Conservation (phyloP, 106 monocot genomes). For the Apostasia ramifera region DNA sequence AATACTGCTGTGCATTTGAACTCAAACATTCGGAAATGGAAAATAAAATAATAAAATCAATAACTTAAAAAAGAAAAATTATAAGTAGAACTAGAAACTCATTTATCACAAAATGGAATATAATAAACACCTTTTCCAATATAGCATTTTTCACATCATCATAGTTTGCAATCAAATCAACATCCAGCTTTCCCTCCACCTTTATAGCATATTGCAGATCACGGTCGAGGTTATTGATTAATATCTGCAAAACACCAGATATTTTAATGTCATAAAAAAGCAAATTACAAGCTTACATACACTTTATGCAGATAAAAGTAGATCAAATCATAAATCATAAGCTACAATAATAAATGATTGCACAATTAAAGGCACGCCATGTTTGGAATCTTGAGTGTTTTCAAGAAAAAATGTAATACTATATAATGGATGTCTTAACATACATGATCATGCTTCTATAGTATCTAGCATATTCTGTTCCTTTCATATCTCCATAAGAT, state of each 20-base stretch:
- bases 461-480: too few species aligned
- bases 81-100: background rate
- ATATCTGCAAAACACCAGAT: conserved; percentile 38
- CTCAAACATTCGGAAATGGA: background rate
- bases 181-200: conserved; percentile 87
- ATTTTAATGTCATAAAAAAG: conserved; percentile 4
- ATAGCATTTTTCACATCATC: conserved; percentile 93
- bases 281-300: background rate
- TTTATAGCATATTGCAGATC: conserved; percentile 91
- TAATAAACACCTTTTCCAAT: conserved; percentile 54
- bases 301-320: too few species aligned
- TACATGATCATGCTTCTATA: too few species aligned
- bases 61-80: background rate
- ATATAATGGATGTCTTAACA: too few species aligned
- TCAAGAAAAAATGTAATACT: too few species aligned
- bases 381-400: too few species aligned
- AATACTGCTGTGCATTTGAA: too few species aligned
- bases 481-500: too few species aligned
- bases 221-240: conserved; percentile 92
- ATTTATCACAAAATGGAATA: background rate
- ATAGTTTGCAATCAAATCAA: conserved; percentile 75
- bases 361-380: too few species aligned
- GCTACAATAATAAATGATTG: too few species aligned
- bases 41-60: background rate
- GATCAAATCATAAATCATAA: too few species aligned